Evolutionary conservation across 2,329 filamentous ascomycete species (phyloP).

Genomic region (Lecanosticta acicola): DNA sequence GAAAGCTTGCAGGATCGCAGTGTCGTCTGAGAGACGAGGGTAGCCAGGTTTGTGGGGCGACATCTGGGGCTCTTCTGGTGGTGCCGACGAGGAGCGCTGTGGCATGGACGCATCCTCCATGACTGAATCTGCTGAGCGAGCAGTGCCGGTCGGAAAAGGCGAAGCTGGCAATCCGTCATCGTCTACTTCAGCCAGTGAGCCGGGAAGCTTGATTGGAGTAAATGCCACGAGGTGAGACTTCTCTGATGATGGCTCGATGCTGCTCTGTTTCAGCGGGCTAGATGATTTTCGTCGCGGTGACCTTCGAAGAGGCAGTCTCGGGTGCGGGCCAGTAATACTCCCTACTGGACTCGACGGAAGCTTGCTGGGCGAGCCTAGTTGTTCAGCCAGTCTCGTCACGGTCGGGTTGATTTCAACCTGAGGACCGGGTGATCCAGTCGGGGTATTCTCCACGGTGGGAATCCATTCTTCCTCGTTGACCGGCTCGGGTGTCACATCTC

Average conservation of each 20-base stretch:
- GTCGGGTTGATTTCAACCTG: background rate
- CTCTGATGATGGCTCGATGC: constrained; percentile 5
- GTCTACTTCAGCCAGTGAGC: constrained; percentile 1
- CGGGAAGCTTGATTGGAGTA: constrained; percentile 24
- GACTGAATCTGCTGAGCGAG: background rate
- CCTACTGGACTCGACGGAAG: constrained; percentile 17
- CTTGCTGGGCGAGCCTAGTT: constrained; percentile 6
- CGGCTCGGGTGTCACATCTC: constrained; percentile 2
- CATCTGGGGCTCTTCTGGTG: constrained; percentile 30
- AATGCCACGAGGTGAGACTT: constrained; percentile 27
- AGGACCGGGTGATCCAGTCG: background rate
- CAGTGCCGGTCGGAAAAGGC: constrained; percentile 9
- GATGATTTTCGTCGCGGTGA: constrained; percentile 28
- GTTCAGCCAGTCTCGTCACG: background rate
- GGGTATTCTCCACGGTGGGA: constrained; percentile 8
- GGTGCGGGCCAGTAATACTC: constrained; percentile 16
- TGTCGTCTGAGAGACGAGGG: constrained; percentile 42
- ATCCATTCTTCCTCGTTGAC: background rate
- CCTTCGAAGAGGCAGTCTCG: constrained; percentile 19
- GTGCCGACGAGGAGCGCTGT: constrained; percentile 28
- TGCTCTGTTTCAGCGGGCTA: constrained; percentile 25
- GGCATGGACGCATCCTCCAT: background rate
- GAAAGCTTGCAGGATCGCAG: constrained; percentile 46
- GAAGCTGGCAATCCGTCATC: constrained; percentile 3
- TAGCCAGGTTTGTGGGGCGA: constrained; percentile 21